phyloP scores from a whole-genome alignment of 2,329 filamentous ascomycete genomes.

The Cladophialophora exuberans region DNA sequence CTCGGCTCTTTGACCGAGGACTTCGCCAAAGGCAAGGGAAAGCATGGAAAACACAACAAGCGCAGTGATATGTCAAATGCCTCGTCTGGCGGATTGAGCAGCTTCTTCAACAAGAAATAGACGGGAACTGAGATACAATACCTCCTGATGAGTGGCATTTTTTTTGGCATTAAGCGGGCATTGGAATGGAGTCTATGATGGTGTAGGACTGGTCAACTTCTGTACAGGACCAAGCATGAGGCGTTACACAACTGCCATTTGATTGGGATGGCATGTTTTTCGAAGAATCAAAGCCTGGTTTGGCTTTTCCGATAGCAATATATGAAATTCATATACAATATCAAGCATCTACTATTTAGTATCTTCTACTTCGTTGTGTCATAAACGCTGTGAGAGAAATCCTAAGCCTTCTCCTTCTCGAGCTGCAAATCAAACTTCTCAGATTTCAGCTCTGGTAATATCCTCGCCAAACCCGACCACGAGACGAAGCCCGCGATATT shows the following conservation, averaged over 20 bases:
- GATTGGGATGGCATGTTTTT: too few relatives aligned
- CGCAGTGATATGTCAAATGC: background rate
- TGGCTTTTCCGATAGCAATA: too few relatives aligned
- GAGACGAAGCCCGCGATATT: background rate
- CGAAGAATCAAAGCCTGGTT: too few relatives aligned
- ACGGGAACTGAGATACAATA: background rate
- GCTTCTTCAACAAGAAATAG: constrained; percentile 24
- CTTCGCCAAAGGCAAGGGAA: constrained; percentile 53
- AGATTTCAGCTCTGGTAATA: background rate
- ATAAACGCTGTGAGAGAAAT: too few relatives aligned
- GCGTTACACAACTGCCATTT: too few relatives aligned
- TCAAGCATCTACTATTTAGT: background rate
- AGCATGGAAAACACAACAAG: constrained; percentile 34
- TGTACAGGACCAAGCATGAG: background rate
- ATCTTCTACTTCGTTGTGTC: background rate
- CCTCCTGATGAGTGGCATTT: background rate
- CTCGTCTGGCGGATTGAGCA: constrained; percentile 2
- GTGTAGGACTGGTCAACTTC: background rate
- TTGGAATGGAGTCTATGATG: background rate
- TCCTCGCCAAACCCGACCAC: background rate
- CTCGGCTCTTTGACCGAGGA: constrained; percentile 59
- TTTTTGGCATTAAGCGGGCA: too few relatives aligned
- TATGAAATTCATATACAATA: background rate
- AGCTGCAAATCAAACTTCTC: background rate
- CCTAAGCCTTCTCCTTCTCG: background rate